Evolutionary conservation across 805 yeast species (phyloP).

Genomic region (Wickerhamiella nectarea): DNA sequence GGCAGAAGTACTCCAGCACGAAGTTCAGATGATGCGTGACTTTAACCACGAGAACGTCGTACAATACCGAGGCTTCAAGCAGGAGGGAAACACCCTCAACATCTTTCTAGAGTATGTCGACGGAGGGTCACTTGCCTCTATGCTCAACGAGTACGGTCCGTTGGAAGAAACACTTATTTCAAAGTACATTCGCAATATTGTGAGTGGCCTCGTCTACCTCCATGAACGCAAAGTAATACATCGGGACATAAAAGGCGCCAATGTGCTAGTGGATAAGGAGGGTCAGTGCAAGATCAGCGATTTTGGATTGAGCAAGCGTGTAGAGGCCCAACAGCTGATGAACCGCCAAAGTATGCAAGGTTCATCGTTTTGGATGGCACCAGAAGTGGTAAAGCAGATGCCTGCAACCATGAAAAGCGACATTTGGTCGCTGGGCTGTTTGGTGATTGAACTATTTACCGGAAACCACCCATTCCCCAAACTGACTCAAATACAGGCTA

Average conservation of each 20-base stretch:
- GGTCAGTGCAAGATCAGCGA: constrained; percentile 77
- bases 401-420: constrained; percentile 87
- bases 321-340: constrained; percentile 40
- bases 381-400: constrained; percentile 84
- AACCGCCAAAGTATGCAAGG: constrained; percentile 83
- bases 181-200: constrained; percentile 60
- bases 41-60: constrained; percentile 87
- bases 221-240: constrained; percentile 69
- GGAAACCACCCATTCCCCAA: constrained; percentile 95
- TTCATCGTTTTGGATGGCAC: constrained; percentile 98
- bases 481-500: constrained; percentile 92
- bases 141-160: constrained; percentile 62
- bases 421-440: constrained; percentile 94
- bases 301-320: constrained; percentile 65
- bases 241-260: constrained; percentile 82
- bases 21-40: constrained; percentile 51
- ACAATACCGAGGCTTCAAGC: constrained; percentile 76
- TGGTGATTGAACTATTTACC: constrained; percentile 87
- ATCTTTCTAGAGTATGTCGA: constrained; percentile 71
- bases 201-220: constrained; percentile 58
- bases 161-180: constrained; percentile 64
- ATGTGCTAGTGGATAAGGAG: constrained; percentile 64
- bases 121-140: constrained; percentile 57
- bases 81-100: constrained; percentile 56
- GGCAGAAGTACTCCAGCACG: constrained; percentile 20